phyloP scores from a whole-genome alignment of 176 grass and related monocot species.

The Raddia distichophylla region DNA sequence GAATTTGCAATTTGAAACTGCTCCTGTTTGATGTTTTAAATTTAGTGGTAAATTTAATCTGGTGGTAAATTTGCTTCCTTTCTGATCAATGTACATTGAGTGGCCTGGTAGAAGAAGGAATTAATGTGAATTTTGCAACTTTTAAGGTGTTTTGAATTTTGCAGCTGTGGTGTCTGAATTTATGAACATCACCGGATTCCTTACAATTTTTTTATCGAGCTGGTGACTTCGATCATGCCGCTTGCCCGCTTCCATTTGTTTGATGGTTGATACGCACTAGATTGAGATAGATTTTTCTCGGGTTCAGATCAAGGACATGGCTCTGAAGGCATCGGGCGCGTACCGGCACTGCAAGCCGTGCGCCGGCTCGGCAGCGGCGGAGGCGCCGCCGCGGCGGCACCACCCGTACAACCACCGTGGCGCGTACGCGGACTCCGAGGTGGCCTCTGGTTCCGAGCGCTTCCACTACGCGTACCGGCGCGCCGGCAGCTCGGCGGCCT shows the following conservation, averaged over 20 bases:
- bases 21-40: not conserved
- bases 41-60: not conserved
- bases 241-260: not conserved
- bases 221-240: not conserved
- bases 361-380: conserved; percentile 35
- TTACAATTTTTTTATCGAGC: not conserved
- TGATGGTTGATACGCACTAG: not conserved
- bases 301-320: conserved; percentile 83
- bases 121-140: not conserved
- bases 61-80: not conserved
- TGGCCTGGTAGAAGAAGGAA: not conserved
- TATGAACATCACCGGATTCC: not conserved
- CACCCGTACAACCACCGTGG: conserved; percentile 41
- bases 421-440: conserved; percentile 54
- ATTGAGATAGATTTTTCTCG: conserved; percentile 27
- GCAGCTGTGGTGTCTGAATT: conserved; percentile 1
- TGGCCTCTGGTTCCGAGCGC: conserved; percentile 53
- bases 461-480: conserved; percentile 62
- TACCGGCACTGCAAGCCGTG: conserved; percentile 93
- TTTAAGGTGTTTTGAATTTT: not conserved
- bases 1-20: not conserved
- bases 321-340: conserved; percentile 72
- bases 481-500: conserved; percentile 46
- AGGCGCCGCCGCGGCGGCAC: conserved; percentile 43
- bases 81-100: conserved; percentile 36